Conservation (phyloP, 306 rosid species). For the Boehmeria nivea region DNA sequence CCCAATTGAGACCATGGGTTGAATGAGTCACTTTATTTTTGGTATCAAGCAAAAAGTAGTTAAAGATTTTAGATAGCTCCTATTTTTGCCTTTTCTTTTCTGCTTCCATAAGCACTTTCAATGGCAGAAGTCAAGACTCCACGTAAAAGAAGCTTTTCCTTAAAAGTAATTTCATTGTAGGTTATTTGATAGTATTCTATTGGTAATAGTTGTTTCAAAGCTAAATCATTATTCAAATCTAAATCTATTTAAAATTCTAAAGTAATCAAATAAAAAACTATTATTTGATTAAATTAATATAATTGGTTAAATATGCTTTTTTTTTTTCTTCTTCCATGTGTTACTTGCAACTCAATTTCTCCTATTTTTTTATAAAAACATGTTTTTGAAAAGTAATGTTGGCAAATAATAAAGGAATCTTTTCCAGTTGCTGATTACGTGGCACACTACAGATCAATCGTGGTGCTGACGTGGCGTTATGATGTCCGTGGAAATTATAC, state of each 20-base stretch:
- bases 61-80: neutral
- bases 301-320: no score
- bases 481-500: no score
- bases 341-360: neutral
- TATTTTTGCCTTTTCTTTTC: slow-evolving; percentile 3
- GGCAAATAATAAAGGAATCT: neutral
- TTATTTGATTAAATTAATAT: no score
- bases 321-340: no score
- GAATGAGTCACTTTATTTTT: neutral
- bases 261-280: no score
- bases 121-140: neutral
- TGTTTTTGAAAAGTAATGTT: neutral
- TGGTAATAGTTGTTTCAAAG: no score
- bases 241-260: no score
- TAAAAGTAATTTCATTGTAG: neutral
- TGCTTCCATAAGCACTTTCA: slow-evolving; percentile 6
- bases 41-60: neutral
- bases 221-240: no score
- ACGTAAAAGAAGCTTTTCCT: neutral
- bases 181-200: neutral
- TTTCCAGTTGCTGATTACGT: slow-evolving; percentile 11
- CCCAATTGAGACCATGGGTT: slow-evolving; percentile 3
- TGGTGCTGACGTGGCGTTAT: slow-evolving; percentile 33
- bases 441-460: neutral
- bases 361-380: neutral